phyloP scores from a whole-genome alignment of 1,284 basidiomycete genomes.

The Abortiporus biennis region DNA sequence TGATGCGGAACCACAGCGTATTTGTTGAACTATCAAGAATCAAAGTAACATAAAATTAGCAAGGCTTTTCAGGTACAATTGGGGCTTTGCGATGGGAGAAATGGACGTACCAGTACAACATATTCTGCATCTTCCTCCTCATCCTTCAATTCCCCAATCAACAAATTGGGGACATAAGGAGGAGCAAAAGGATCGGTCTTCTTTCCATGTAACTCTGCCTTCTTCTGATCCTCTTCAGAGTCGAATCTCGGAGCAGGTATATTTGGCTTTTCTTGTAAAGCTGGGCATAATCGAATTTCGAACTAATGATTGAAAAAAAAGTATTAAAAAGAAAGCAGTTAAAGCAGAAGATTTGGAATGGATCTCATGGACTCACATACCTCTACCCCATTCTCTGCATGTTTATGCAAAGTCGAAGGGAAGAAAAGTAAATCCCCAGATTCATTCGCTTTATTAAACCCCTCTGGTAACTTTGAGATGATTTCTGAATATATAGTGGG shows the following conservation, averaged over 20 bases:
- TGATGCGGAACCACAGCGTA: slow-evolving; percentile 80
- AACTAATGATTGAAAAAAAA: slow-evolving; percentile 43
- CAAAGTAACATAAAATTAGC: background rate
- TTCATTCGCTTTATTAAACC: slow-evolving; percentile 56
- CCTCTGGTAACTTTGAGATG: slow-evolving; percentile 48
- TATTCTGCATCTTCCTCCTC: slow-evolving; percentile 59
- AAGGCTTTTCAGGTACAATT: background rate
- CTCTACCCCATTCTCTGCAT: slow-evolving; percentile 56
- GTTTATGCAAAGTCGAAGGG: slow-evolving; percentile 57
- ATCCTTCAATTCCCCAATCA: slow-evolving; percentile 67
- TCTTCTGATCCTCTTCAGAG: slow-evolving; percentile 20
- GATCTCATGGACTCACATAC: slow-evolving; percentile 32
- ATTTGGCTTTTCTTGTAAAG: slow-evolving; percentile 70
- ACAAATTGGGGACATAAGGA: slow-evolving; percentile 71
- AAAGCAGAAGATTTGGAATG: slow-evolving; percentile 1
- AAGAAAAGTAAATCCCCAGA: slow-evolving; percentile 75
- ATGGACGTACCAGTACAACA: slow-evolving; percentile 61
- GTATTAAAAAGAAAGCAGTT: background rate
- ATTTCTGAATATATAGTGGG: slow-evolving; percentile 42
- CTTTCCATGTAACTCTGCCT: slow-evolving; percentile 24
- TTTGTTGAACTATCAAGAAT: slow-evolving; percentile 62
- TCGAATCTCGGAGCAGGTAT: slow-evolving; percentile 42
- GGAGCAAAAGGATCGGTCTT: slow-evolving; percentile 69
- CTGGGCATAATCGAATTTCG: slow-evolving; percentile 76
- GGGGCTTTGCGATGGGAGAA: background rate